A percentile compares a stretch with the other conserved stretches of the same genome.
Conservation (phyloP, 2,329 filamentous ascomycete species). For the Rhytidhysteron rufulum region DNA sequence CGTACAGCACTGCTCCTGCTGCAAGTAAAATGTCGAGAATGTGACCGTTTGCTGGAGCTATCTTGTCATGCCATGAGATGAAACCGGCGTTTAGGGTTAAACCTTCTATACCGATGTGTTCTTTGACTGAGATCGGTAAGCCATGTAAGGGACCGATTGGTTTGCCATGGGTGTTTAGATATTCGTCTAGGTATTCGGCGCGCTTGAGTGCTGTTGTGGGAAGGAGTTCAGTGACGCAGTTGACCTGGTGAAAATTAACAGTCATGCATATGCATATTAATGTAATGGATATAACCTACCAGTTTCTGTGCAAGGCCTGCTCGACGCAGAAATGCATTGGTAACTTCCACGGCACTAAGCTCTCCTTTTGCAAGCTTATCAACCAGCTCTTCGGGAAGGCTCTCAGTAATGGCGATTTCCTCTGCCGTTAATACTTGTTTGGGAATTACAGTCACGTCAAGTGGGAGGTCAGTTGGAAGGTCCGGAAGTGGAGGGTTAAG, state of each 20-base stretch:
- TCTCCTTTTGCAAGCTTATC: constrained; percentile 42
- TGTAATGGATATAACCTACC: constrained; percentile 19
- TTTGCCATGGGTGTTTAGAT: constrained; percentile 29
- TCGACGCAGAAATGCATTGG: constrained; percentile 52
- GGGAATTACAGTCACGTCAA: constrained; percentile 47
- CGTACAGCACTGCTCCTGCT: constrained; percentile 51
- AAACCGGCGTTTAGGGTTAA: constrained; percentile 48
- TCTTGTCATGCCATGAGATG: constrained; percentile 39
- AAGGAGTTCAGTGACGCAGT: constrained; percentile 51
- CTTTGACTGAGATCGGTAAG: constrained; percentile 49
- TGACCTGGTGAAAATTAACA: constrained; percentile 53
- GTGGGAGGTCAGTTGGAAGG: constrained; percentile 32
- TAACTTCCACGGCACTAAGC: constrained; percentile 43
- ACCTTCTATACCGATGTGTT: constrained; percentile 49
- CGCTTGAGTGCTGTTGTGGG: constrained; percentile 17
- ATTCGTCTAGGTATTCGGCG: constrained; percentile 17
- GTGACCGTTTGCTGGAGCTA: constrained; percentile 9
- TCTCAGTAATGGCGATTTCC: constrained; percentile 51
- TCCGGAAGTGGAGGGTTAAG: constrained; percentile 40
- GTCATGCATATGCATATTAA: neutral
- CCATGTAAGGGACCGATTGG: constrained; percentile 45
- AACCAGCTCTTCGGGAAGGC: constrained; percentile 41
- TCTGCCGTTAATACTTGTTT: constrained; percentile 42
- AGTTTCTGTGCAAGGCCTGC: constrained; percentile 53
- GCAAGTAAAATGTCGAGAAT: constrained; percentile 15